A percentile compares a stretch with the other conserved stretches of the same genome.
These are phyloP conservation scores for Rhazya stricta DNA, from an alignment of 257 asterid species.

Conservation along the genomic window DNA sequence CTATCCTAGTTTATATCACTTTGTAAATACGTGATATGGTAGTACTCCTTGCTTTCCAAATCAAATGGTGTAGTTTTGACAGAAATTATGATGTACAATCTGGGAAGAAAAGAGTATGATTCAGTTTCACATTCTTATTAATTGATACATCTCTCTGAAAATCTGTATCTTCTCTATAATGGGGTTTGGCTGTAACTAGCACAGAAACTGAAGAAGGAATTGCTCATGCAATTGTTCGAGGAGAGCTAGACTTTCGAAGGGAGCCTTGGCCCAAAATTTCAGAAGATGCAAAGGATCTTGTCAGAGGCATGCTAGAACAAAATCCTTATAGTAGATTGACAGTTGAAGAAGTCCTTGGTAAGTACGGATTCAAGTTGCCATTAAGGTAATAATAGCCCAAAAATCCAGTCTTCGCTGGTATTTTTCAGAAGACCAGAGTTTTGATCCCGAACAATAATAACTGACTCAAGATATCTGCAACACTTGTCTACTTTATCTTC, in stretches of 20 bases:
- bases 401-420: too few species aligned
- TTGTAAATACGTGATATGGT: too few species aligned
- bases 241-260: constrained; percentile 54
- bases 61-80: too few species aligned
- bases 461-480: too few species aligned
- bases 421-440: too few species aligned
- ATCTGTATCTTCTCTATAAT: neutral
- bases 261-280: constrained; percentile 89
- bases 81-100: too few species aligned
- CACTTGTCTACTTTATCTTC: neutral
- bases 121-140: too few species aligned
- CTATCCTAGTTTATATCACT: too few species aligned
- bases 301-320: constrained; percentile 63
- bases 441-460: too few species aligned
- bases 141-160: neutral
- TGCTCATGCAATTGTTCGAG: constrained; percentile 71
- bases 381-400: too few species aligned
- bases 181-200: constrained; percentile 26
- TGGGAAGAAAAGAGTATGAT: too few species aligned
- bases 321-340: constrained; percentile 61
- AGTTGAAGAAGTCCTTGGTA: constrained; percentile 65
- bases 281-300: constrained; percentile 67
- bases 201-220: constrained; percentile 94
- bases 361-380: neutral
- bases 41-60: too few species aligned